A percentile compares a stretch with the other conserved stretches of the same genome.
These are phyloP conservation scores for Phytophthora boehmeriae DNA, from an alignment of 352 stramenopile species.

Conservation along the genomic window DNA sequence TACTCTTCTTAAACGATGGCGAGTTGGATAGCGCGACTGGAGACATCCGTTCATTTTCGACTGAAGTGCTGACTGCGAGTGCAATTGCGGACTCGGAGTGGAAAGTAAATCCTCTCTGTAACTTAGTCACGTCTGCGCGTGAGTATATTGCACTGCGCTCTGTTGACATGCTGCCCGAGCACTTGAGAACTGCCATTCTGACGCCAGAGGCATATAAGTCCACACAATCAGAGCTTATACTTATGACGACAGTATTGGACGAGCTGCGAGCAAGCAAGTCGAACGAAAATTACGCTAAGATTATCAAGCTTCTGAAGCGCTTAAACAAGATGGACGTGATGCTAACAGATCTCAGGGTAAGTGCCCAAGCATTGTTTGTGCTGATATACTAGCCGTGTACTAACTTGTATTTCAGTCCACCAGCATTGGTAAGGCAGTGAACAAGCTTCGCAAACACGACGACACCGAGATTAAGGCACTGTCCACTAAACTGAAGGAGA, in stretches of 20 bases:
- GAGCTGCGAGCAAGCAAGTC: conserved; percentile 42
- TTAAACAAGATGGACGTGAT: conserved; percentile 77
- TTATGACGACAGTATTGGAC: conserved; percentile 69
- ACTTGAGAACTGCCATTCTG: conserved; percentile 80
- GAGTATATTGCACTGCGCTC: conserved; percentile 87
- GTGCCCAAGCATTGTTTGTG: conserved; percentile 2
- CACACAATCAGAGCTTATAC: conserved; percentile 73
- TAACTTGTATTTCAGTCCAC: conserved; percentile 55
- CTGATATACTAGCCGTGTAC: neutral
- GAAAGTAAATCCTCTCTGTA: conserved; percentile 77
- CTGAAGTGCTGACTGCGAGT: conserved; percentile 64
- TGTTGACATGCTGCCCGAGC: conserved; percentile 83
- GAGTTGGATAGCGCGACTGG: conserved; percentile 75
- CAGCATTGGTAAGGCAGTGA: conserved; percentile 85
- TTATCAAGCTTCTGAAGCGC: conserved; percentile 69
- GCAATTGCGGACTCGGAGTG: conserved; percentile 78
- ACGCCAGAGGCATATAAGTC: conserved; percentile 83
- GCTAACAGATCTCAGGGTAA: conserved; percentile 80
- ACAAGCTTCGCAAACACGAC: conserved; percentile 85
- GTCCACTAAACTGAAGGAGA: conserved; percentile 66
- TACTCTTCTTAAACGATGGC: conserved; percentile 83
- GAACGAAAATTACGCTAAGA: conserved; percentile 38
- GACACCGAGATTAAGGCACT: conserved; percentile 51
- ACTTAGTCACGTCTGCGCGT: conserved; percentile 78
- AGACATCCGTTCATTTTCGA: conserved; percentile 64